These are phyloP conservation scores for Fusarium musae DNA, from an alignment of 2,329 filamentous ascomycete genomes.

Conservation along the genomic window DNA sequence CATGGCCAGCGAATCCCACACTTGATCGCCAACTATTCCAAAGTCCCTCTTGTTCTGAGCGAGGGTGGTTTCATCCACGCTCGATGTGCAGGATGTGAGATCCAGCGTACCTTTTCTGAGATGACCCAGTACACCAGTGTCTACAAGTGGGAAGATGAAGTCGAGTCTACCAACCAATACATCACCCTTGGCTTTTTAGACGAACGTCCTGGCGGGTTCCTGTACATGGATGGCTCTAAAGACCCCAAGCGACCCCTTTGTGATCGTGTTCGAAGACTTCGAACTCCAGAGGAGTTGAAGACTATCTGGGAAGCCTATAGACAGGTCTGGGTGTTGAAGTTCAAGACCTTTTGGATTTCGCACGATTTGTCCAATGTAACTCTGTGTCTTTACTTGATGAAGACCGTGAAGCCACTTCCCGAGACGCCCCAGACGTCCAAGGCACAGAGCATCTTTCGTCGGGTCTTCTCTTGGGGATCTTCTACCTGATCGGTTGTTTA, in stretches of 20 bases:
- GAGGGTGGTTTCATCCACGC: neutral
- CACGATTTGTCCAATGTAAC: neutral
- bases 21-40: neutral
- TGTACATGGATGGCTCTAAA: neutral
- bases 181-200: neutral
- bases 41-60: neutral
- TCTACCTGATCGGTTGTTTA: neutral
- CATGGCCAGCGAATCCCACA: neutral
- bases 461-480: neutral
- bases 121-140: neutral
- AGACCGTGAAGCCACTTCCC: neutral
- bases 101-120: neutral
- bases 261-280: neutral
- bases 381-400: neutral
- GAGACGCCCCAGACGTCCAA: neutral
- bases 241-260: neutral
- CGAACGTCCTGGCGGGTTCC: fast-evolving
- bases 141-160: neutral
- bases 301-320: neutral
- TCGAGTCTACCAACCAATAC: neutral
- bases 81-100: neutral
- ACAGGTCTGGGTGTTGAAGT: neutral
- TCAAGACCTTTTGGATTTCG: neutral
- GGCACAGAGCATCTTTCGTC: neutral
- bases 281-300: neutral